phyloP scores from a whole-genome alignment of 2,329 filamentous ascomycete species.

The Biscogniauxia sp. region DNA sequence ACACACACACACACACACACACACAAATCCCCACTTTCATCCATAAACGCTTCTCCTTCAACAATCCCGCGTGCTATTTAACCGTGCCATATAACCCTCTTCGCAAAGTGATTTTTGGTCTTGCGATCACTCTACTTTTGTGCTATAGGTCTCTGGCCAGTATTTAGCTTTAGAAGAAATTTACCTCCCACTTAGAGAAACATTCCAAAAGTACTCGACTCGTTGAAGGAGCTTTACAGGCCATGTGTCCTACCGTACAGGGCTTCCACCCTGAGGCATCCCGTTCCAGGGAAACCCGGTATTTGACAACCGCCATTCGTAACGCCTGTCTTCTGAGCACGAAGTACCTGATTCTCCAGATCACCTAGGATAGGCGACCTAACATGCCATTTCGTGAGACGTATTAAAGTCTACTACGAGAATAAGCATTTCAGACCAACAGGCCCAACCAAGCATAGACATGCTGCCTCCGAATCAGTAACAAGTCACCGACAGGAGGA shows the following conservation, averaged over 20 bases:
- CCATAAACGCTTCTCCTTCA: background rate
- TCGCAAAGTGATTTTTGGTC: background rate
- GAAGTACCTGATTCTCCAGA: background rate
- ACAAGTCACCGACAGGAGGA: background rate
- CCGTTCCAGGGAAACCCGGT: slow-evolving; percentile 35
- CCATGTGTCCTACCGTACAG: slow-evolving; percentile 28
- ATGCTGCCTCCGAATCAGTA: background rate
- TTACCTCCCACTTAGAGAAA: slow-evolving; percentile 39
- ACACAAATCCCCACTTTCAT: no score
- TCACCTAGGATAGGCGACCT: background rate
- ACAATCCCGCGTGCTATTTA: no score
- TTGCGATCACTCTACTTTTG: no score
- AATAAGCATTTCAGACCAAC: background rate
- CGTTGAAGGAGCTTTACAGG: slow-evolving; percentile 39
- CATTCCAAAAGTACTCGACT: slow-evolving; percentile 45
- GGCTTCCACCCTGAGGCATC: slow-evolving; percentile 38
- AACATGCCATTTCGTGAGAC: background rate
- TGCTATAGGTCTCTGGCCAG: background rate
- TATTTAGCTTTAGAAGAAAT: background rate
- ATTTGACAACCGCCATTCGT: no score
- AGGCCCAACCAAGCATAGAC: background rate
- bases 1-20: no score
- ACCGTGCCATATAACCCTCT: background rate
- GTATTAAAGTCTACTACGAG: background rate
- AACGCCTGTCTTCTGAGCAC: background rate